phyloP scores from a whole-genome alignment of 1,139 yeast genomes.

The Hyphopichia burtonii region DNA sequence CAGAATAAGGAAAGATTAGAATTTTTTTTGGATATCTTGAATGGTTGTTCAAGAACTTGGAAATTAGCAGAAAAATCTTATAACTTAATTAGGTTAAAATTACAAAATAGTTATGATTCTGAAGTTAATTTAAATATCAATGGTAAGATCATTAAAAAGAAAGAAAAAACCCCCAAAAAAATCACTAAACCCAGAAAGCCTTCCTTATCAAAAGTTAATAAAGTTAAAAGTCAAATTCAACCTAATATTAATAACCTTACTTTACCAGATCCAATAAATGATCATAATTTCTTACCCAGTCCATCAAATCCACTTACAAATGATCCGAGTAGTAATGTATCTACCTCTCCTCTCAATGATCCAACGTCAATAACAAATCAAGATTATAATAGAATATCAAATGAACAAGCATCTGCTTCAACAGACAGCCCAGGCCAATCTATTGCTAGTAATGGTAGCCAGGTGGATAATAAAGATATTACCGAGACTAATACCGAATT shows the following conservation, averaged over 20 bases:
- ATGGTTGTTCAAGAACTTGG: slow-evolving; percentile 48
- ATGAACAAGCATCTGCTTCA: not conserved
- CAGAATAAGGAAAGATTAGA: slow-evolving; percentile 28
- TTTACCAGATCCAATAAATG: not conserved
- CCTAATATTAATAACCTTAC: not conserved
- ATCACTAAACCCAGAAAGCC: not conserved
- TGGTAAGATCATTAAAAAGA: not conserved
- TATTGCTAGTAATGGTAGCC: not conserved
- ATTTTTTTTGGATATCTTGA: slow-evolving; percentile 39
- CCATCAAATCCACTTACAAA: not conserved
- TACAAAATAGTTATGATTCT: slow-evolving; percentile 8
- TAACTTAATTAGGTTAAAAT: slow-evolving; percentile 29
- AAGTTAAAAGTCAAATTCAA: not conserved
- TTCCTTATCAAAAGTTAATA: not conserved
- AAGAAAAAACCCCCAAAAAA: not conserved
- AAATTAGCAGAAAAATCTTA: slow-evolving; percentile 48
- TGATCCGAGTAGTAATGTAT: not conserved
- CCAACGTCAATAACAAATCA: not conserved
- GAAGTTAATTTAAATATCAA: slow-evolving; percentile 8
- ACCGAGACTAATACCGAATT: slow-evolving; percentile 1
- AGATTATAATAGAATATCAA: not conserved
- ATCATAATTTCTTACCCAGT: not conserved
- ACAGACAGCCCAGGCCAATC: not conserved
- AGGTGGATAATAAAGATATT: slow-evolving; percentile 1
- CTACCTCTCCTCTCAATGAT: not conserved